Conservation (phyloP, 495 filamentous ascomycete species). For the Podospora australis region DNA sequence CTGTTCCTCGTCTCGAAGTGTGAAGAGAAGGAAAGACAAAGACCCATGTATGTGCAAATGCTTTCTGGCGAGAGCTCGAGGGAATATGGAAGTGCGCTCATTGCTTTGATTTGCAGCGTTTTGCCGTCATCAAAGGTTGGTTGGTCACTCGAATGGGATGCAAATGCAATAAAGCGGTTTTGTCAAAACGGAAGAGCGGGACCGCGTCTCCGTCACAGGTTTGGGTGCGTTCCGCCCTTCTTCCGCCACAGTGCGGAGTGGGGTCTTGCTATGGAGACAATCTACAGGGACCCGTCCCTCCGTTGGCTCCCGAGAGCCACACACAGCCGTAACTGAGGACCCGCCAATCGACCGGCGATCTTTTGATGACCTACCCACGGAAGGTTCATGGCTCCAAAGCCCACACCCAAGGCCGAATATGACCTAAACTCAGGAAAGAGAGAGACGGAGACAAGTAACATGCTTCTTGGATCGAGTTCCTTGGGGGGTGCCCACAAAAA, state of each 20-base stretch:
- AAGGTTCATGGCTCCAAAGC: background rate
- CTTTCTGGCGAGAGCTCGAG: background rate
- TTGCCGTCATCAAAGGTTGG: background rate
- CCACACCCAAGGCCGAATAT: too few relatives aligned
- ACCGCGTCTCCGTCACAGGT: background rate
- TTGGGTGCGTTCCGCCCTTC: background rate
- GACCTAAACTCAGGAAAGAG: too few relatives aligned
- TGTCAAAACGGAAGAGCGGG: conserved; percentile 10
- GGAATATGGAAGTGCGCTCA: background rate
- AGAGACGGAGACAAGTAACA: conserved; percentile 1
- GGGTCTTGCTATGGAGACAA: background rate
- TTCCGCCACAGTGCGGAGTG: conserved; percentile 5
- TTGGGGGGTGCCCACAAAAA: background rate
- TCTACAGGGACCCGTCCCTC: conserved; percentile 1
- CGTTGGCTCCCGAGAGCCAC: conserved; percentile 2
- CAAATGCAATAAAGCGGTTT: too few relatives aligned
- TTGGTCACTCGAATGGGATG: too few relatives aligned
- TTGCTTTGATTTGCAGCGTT: background rate
- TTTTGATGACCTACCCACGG: background rate
- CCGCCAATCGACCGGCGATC: conserved; percentile 9
- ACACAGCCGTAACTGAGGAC: conserved; percentile 4
- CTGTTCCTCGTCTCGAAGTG: background rate
- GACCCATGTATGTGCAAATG: background rate
- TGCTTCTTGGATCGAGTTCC: background rate
- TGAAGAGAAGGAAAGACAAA: too few relatives aligned